A percentile compares a stretch with the other conserved stretches of the same genome.
Conservation (phyloP, 192 early-diverging fungal genomes). For the Podila epicladia region DNA sequence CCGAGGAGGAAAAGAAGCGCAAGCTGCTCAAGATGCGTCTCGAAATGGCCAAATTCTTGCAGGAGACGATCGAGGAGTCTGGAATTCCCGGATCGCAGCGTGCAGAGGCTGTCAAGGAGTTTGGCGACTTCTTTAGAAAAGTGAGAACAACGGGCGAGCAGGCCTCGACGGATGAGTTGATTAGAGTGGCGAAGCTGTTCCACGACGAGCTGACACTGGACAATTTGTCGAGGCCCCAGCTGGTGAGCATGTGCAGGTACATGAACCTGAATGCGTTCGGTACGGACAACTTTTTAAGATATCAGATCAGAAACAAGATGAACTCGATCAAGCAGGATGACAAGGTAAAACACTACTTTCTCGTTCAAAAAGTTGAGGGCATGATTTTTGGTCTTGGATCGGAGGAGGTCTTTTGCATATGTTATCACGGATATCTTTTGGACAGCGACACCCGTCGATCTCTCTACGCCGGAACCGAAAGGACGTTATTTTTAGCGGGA, state of each 20-base stretch:
- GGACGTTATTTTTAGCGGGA: too few species aligned
- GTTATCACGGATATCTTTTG: too few species aligned
- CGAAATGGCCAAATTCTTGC: conserved; percentile 95
- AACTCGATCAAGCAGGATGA: conserved; percentile 90
- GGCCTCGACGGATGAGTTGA: conserved; percentile 82
- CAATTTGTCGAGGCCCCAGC: conserved; percentile 92
- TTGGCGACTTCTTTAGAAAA: conserved; percentile 81
- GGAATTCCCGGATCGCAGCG: conserved; percentile 61
- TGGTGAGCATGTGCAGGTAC: conserved; percentile 94
- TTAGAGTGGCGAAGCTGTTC: conserved; percentile 87
- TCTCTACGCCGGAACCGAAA: too few species aligned
- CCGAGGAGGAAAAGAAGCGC: conserved; percentile 92
- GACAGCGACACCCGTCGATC: too few species aligned
- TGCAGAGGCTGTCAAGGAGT: conserved; percentile 72
- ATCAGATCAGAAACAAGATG: conserved; percentile 91
- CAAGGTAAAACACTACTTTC: conserved; percentile 48
- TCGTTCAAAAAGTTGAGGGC: not conserved
- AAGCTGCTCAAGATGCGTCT: conserved; percentile 92
- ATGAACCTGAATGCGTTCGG: conserved; percentile 98
- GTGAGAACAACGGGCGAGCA: conserved; percentile 85
- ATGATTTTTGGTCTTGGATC: too few species aligned
- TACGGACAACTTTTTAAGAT: conserved; percentile 94
- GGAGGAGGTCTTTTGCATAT: too few species aligned
- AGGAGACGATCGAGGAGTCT: conserved; percentile 93
- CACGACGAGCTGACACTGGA: conserved; percentile 95